These are phyloP conservation scores for Hyparrhenia diplandra DNA, from an alignment of 176 grass and related monocot species.

Conservation along the genomic window DNA sequence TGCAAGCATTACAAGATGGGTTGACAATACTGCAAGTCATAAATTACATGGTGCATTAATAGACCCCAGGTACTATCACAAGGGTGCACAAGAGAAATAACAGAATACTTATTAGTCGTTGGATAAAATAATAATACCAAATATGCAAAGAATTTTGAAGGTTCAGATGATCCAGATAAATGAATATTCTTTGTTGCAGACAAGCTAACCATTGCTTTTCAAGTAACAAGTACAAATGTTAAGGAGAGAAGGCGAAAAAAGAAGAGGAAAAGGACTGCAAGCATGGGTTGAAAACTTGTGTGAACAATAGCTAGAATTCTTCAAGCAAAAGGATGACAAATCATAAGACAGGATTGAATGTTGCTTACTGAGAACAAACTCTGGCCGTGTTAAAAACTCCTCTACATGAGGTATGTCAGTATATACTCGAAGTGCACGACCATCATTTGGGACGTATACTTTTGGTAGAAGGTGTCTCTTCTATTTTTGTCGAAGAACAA, in stretches of 20 bases:
- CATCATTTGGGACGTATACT: conserved; percentile 57
- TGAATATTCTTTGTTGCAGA: not conserved
- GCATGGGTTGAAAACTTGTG: not conserved
- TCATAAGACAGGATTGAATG: not conserved
- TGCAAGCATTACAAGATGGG: not conserved
- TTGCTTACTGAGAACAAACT: conserved; percentile 90
- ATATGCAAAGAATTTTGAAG: not conserved
- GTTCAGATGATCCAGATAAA: not conserved
- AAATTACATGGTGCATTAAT: not conserved
- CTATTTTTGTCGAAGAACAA: conserved; percentile 21
- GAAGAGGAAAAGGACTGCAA: not conserved
- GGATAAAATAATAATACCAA: not conserved
- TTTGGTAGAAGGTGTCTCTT: conserved; percentile 25
- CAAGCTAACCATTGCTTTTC: not conserved
- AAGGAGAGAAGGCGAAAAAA: not conserved
- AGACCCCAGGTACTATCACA: not conserved
- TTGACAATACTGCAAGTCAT: not conserved
- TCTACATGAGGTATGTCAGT: conserved; percentile 89
- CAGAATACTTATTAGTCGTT: not conserved
- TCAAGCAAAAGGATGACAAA: not conserved
- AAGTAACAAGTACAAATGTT: not conserved
- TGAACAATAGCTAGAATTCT: not conserved
- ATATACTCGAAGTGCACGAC: conserved; percentile 61
- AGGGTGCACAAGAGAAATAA: not conserved
- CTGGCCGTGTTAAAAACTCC: conserved; percentile 78